Evolutionary conservation across 2,329 filamentous ascomycete species (phyloP).

Genomic region (Trichoderma aggressivum): DNA sequence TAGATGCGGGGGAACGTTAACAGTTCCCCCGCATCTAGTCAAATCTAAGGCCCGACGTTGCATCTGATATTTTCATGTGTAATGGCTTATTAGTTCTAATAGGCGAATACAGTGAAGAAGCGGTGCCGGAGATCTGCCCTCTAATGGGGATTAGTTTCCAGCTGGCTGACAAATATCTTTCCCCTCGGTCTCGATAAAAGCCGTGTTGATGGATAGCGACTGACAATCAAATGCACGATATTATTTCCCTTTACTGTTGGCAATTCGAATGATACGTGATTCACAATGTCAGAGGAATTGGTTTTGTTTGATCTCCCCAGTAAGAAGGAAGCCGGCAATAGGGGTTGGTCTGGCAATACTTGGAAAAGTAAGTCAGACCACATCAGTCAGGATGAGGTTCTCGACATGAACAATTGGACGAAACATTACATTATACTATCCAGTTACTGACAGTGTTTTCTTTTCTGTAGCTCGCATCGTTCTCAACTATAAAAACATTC

Average conservation of each 20-base stretch:
- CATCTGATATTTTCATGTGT: not conserved
- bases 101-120: not conserved
- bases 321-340: not conserved
- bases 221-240: not conserved
- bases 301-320: not conserved
- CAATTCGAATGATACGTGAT: not conserved
- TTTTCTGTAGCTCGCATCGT: not conserved
- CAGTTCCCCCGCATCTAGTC: not conserved
- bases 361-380: not conserved
- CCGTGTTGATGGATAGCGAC: not conserved
- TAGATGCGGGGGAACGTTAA: not conserved
- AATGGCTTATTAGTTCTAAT: not conserved
- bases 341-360: not conserved
- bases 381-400: not conserved
- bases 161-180: not conserved
- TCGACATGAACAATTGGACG: not conserved
- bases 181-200: not conserved
- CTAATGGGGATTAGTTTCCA: not conserved
- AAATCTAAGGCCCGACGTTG: not conserved
- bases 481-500: not conserved
- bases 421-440: not conserved
- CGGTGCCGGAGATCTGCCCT: not conserved
- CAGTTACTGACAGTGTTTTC: not conserved
- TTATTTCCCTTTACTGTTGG: not conserved
- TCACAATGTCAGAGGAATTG: not conserved